These are phyloP conservation scores for Anthracocystis walkeri DNA, from an alignment of 1,284 basidiomycete genomes.

Conservation along the genomic window DNA sequence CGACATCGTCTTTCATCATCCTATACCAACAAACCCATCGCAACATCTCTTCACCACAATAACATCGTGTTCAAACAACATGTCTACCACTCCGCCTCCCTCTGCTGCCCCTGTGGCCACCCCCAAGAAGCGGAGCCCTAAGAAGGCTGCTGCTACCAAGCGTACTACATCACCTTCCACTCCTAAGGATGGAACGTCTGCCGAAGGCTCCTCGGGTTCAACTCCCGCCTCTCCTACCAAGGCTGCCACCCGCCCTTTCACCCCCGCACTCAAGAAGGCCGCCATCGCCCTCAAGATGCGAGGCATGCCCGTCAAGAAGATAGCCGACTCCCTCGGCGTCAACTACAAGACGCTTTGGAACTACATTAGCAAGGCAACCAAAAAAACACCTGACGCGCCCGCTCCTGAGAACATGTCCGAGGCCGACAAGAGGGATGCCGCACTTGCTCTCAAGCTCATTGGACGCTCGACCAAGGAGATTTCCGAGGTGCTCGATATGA, in stretches of 20 bases:
- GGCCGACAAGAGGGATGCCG: slow-evolving; percentile 18
- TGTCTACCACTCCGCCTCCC: slow-evolving; percentile 20
- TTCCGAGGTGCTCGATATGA: slow-evolving; percentile 19
- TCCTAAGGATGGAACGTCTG: not conserved
- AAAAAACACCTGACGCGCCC: not conserved
- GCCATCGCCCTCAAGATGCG: slow-evolving; percentile 21
- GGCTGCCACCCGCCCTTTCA: not conserved
- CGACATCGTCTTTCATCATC: not conserved
- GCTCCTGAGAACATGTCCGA: not conserved
- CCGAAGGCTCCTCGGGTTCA: not conserved
- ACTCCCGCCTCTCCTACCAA: not conserved
- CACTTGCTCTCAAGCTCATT: slow-evolving; percentile 17
- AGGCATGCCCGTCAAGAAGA: slow-evolving; percentile 16
- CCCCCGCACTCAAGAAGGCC: not conserved
- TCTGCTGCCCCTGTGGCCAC: not conserved
- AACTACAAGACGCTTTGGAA: slow-evolving; percentile 27
- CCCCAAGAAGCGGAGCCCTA: slow-evolving; percentile 12
- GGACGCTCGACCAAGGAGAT: slow-evolving; percentile 26
- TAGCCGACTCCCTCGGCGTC: slow-evolving; percentile 7
- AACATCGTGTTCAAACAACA: not conserved
- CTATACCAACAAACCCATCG: not conserved
- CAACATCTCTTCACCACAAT: not conserved
- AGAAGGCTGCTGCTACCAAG: slow-evolving; percentile 1
- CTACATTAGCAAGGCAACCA: slow-evolving; percentile 10
- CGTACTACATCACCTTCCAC: not conserved